These are phyloP conservation scores for Mikania micrantha DNA, from an alignment of 129 eudicot species.

Conservation along the genomic window DNA sequence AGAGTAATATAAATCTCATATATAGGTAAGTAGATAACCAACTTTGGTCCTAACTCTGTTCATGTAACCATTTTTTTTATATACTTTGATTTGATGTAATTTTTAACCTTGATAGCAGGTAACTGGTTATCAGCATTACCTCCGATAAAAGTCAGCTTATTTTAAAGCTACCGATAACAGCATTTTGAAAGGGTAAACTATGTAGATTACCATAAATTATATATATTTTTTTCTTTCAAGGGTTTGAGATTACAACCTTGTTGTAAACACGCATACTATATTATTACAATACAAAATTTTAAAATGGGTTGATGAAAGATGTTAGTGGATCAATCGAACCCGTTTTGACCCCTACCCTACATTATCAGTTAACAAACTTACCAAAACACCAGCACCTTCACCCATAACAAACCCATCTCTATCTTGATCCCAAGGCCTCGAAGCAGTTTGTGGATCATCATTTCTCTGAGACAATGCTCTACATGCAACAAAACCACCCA, in stretches of 20 bases:
- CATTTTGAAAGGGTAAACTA: background rate
- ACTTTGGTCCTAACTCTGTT: no score
- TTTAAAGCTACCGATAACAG: background rate
- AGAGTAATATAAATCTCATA: background rate
- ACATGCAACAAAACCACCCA: slow-evolving; percentile 98
- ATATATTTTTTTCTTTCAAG: no score
- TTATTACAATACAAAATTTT: background rate
- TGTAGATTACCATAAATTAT: background rate
- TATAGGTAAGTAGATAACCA: background rate
- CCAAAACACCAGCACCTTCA: slow-evolving; percentile 99
- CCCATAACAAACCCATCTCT: slow-evolving; percentile 99
- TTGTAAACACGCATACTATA: background rate
- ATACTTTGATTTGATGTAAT: background rate
- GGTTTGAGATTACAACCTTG: background rate
- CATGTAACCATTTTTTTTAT: no score
- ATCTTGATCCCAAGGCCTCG: slow-evolving; percentile 97
- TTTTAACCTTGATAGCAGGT: background rate
- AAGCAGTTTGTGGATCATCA: slow-evolving; percentile 93
- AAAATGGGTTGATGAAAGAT: background rate
- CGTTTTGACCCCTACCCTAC: background rate
- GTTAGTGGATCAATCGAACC: background rate
- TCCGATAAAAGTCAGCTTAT: no score
- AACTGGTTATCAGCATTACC: background rate
- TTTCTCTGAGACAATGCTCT: slow-evolving; percentile 98
- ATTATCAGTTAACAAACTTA: slow-evolving; percentile 19